Conservation (phyloP, 1,139 yeast genomes). For the Sugiyamaella grinbergsii region DNA sequence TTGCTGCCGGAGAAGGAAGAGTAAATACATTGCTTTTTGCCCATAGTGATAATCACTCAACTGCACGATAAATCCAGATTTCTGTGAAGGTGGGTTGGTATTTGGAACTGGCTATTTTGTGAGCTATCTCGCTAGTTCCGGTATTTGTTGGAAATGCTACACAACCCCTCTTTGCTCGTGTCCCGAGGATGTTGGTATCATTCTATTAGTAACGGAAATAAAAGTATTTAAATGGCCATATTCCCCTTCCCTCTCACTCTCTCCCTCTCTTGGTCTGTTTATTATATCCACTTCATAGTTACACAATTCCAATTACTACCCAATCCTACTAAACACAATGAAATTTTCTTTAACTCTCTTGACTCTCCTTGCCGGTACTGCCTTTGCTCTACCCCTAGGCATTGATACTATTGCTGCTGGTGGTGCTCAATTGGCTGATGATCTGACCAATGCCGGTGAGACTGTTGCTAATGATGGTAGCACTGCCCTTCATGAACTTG, state of each 20-base stretch:
- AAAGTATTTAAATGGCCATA: not conserved
- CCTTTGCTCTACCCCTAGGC: constrained; percentile 19
- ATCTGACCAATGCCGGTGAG: constrained; percentile 11
- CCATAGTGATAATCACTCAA: too few relatives aligned
- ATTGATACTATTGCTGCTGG: constrained; percentile 18
- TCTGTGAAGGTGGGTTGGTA: too few relatives aligned
- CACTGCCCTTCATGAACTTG: constrained; percentile 18
- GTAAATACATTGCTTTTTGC: too few relatives aligned
- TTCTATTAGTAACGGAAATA: too few relatives aligned
- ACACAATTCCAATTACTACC: not conserved
- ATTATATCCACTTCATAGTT: not conserved
- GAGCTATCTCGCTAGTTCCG: too few relatives aligned
- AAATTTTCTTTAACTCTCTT: constrained; percentile 18
- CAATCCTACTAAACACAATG: not conserved
- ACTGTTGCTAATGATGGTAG: constrained; percentile 19
- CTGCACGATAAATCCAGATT: too few relatives aligned
- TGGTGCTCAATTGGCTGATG: constrained; percentile 17
- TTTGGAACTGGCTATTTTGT: too few relatives aligned
- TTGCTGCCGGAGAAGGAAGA: too few relatives aligned
- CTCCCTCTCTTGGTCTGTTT: too few relatives aligned
- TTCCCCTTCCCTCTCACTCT: not conserved
- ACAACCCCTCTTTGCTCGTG: too few relatives aligned
- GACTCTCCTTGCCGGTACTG: constrained; percentile 17
- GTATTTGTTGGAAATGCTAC: too few relatives aligned
- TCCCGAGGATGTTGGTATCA: too few relatives aligned